Conservation (phyloP, 495 filamentous ascomycete genomes). For the Penicillium samsonianum region DNA sequence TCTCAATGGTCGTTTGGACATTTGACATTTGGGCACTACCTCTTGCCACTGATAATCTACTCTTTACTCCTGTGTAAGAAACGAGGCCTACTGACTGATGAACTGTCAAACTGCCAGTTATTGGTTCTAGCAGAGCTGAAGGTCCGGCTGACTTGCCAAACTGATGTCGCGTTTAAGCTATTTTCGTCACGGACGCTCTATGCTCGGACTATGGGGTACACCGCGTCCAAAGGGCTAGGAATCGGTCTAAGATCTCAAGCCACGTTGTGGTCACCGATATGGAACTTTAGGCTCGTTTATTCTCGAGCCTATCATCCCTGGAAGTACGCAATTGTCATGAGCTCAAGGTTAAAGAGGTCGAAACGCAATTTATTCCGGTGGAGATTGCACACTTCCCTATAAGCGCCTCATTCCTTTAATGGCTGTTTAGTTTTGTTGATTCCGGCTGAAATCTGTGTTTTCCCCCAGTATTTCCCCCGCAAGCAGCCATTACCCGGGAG, state of each 20-base stretch:
- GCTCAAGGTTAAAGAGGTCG: neutral
- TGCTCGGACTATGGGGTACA: conserved; percentile 5
- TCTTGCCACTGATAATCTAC: conserved; percentile 16
- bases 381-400: neutral
- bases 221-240: conserved; percentile 8
- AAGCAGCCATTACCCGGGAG: conserved; percentile 23
- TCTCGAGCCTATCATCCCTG: neutral
- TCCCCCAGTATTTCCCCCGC: conserved; percentile 14
- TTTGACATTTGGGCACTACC: neutral
- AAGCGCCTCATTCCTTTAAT: conserved; percentile 10
- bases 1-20: conserved; percentile 21
- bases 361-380: neutral
- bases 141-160: conserved; percentile 29
- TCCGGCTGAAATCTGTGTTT: neutral
- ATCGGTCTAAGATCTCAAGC: conserved; percentile 13
- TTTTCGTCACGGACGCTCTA: conserved; percentile 26
- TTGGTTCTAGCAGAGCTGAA: conserved; percentile 21
- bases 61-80: neutral
- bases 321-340: neutral
- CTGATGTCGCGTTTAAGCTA: conserved; percentile 27
- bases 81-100: conserved; percentile 30
- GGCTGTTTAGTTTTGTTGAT: neutral
- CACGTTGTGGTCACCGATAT: conserved; percentile 12
- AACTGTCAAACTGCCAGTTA: conserved; percentile 26
- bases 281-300: neutral